Conservation (phyloP, 495 filamentous ascomycete genomes). For the Usnea hakonensis region DNA sequence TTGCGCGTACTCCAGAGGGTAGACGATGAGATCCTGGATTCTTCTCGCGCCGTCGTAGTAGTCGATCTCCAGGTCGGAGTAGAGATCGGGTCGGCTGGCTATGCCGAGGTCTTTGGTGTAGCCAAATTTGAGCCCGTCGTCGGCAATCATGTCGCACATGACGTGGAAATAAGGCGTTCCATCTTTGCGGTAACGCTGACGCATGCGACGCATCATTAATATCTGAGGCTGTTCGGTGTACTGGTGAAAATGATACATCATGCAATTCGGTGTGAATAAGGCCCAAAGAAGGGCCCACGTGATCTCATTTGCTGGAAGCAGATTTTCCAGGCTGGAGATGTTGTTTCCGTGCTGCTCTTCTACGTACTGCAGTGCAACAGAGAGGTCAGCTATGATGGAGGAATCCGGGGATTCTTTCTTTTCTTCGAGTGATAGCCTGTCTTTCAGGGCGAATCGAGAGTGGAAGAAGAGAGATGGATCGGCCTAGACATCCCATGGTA, state of each 20-base stretch:
- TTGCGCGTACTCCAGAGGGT: slow-evolving; percentile 5
- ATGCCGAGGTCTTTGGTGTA: slow-evolving; percentile 12
- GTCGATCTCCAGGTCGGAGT: slow-evolving; percentile 12
- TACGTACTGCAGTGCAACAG: slow-evolving; percentile 16
- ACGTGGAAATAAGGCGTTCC: slow-evolving; percentile 12
- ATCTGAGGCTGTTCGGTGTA: slow-evolving; percentile 16
- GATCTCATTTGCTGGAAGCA: slow-evolving; percentile 17
- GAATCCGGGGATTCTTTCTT: slow-evolving; percentile 9
- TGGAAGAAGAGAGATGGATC: slow-evolving; percentile 24
- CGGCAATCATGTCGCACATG: slow-evolving; percentile 17
- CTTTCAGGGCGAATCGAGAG: slow-evolving; percentile 14
- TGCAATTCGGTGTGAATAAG: slow-evolving; percentile 20
- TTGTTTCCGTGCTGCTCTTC: slow-evolving; percentile 20
- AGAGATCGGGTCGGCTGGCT: slow-evolving; percentile 5
- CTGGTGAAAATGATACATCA: slow-evolving; percentile 17
- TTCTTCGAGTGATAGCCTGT: slow-evolving; percentile 15
- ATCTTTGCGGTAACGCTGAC: slow-evolving; percentile 7
- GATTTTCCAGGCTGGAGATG: slow-evolving; percentile 17
- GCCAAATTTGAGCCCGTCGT: slow-evolving; percentile 19
- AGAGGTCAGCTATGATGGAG: slow-evolving; percentile 15
- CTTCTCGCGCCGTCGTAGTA: slow-evolving; percentile 11
- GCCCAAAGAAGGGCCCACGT: slow-evolving; percentile 22
- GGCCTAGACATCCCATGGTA: slow-evolving; percentile 1
- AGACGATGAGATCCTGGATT: slow-evolving; percentile 11
- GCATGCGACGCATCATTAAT: slow-evolving; percentile 11